Base-by-base conservation (phyloP, 2,329 filamentous ascomycete species). In the Saccharata proteae region DNA sequence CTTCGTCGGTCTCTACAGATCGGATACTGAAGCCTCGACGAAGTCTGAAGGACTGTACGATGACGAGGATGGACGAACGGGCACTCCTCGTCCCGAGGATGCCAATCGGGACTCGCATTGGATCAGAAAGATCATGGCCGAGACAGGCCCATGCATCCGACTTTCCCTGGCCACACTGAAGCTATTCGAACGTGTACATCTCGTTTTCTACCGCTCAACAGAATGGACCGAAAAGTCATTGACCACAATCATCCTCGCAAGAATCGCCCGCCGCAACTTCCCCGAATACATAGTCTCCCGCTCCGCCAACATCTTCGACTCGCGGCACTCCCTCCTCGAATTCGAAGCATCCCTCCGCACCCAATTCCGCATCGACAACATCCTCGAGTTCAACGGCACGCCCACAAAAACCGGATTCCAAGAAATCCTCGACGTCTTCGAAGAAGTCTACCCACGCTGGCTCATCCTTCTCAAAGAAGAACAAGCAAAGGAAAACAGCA, bases 161-260 rank as follows among this genome's bases (percentile, higher is more conserved):
- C 69, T 98, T 9, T 83, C 83, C 1, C 58, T 77, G 1, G 58
- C 71, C 0, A 69, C 77, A 1, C 70, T 85, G 39, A 83, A 77
- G 45, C 68, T 98, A 1, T 98, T 98, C 46, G 85, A 94, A 53
- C 74, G 90, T 16, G 85, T 96, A 1, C 90, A 96, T 57, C 62
- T 98, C 3, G 85, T 98, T 16, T 98, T 94, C 53, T 96, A 96
- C 54, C 71, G 88, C 36, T 94, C 86, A 7, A 92, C 84, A 0
- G 82, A 93, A 51, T 98, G 90, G 90, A 93, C 86, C 0, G 88
- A 96, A 46, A 96, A 93, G 53, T 94, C 88, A 1, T 62, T 98
- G 10, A 96, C 84, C 2, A 88, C 86, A 0, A 88, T 96, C 32
- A 93, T 98, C 26, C 67, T 98, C 4, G 83, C 90, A 6, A 86